Evolutionary conservation across 2,329 filamentous ascomycete genomes (phyloP).

Genomic region (Aspergillus terreus): DNA sequence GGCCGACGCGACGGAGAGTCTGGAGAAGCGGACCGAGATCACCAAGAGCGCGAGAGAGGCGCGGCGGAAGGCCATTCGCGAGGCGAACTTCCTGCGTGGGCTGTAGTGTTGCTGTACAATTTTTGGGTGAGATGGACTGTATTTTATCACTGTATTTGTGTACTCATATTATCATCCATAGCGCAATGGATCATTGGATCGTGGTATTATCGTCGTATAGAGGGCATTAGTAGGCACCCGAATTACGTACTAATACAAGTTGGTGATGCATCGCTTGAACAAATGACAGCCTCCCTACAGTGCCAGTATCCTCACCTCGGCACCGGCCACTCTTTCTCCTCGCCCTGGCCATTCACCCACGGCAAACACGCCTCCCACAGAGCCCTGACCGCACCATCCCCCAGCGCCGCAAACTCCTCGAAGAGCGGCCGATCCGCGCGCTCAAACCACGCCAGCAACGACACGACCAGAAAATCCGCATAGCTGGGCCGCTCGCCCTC

Average conservation of each 20-base stretch:
- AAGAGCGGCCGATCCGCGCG: constrained; percentile 20
- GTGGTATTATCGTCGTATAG: too few relatives aligned
- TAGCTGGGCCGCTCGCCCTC: constrained; percentile 29
- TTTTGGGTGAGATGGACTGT: constrained; percentile 6
- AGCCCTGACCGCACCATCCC: constrained; percentile 24
- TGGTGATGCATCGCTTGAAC: background rate
- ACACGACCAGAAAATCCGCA: constrained; percentile 27
- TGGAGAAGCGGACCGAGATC: constrained; percentile 38
- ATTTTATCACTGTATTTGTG: background rate
- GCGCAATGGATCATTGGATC: background rate
- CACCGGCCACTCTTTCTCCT: constrained; percentile 31
- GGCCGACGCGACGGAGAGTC: constrained; percentile 32
- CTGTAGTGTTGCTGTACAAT: constrained; percentile 32
- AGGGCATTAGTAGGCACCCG: too few relatives aligned
- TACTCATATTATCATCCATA: background rate
- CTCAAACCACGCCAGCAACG: constrained; percentile 24
- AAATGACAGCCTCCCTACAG: background rate
- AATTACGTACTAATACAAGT: background rate
- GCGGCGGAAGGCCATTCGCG: constrained; percentile 44
- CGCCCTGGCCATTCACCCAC: constrained; percentile 31
- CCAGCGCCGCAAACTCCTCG: constrained; percentile 20
- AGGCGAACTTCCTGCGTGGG: constrained; percentile 47
- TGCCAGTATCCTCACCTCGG: constrained; percentile 4
- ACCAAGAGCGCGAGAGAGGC: constrained; percentile 43
- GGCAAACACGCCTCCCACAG: constrained; percentile 29